Evolutionary conservation across 495 filamentous ascomycete species (phyloP), one percentile per base, ranked within the genome.

Genomic region (Penicillium maclennaniae): DNA sequence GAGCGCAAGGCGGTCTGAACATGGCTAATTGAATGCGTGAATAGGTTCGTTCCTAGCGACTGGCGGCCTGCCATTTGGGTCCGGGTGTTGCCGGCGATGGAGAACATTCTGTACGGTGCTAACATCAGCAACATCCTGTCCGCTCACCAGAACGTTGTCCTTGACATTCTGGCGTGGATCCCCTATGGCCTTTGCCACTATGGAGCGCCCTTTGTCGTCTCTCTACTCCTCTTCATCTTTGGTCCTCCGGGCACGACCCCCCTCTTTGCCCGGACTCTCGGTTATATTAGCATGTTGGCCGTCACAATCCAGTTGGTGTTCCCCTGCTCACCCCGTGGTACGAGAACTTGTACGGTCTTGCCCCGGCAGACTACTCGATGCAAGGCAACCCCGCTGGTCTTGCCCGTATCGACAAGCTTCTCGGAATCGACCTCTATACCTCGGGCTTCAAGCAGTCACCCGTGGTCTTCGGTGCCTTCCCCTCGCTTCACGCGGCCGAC

Each of bases 271-370:
- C 81, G 83, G 28, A 84, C 85, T 38, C 96, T 95, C 56, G 92
- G 92, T 45, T 96, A 92, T 74, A 88, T 96, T 83, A 93, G 89
- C 72, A 80, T 95, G 59, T 73, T 82, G 21, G 92, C 89, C 7
- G 92, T 97, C 21, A 72, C 80, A 14, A 90, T 95, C 58, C 92
- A 96, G 75, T 72, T 96, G 54, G 65, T 87, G 39, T 92, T 96
- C 72, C 92, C 92, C 3, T 96, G 92, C 75, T 92, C 92, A 12
- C 88, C 92, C 92, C 92, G 20, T 97, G 88, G 92, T 97, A 96
- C 65, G 91, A 96, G 77, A 91, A 91, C 63, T 73, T 86, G 23
- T 89, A 95, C 62, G 92, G 92, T 6, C 77, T 96, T 43, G 85
- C 86, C 34, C 91, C 92, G 2, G 92, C 92, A 26, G 89, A 95